Evolutionary conservation across 2,329 filamentous ascomycete genomes (phyloP).

Genomic region (Stachybotrys elegans): DNA sequence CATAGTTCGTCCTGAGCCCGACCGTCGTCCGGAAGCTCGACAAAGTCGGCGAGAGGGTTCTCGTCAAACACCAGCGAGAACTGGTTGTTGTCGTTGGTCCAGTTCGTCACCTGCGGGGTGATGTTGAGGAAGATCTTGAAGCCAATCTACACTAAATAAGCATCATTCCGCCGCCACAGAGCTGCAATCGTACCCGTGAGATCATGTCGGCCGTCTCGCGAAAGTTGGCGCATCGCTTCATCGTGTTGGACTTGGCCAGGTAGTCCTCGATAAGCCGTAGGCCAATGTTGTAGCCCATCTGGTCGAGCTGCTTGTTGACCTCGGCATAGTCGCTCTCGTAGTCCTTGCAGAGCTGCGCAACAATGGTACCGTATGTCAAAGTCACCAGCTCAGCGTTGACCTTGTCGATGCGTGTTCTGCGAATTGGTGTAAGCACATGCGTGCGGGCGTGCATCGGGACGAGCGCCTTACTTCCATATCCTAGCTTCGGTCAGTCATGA

Average conservation of each 20-base stretch:
- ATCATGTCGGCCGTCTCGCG: constrained; percentile 96
- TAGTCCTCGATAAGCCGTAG: constrained; percentile 96
- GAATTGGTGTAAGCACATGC: constrained; percentile 9
- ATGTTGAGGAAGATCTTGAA: constrained; percentile 99
- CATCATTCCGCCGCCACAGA: constrained; percentile 11
- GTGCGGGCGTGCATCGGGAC: background rate
- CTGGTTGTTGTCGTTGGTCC: constrained; percentile 93
- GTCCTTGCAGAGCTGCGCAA: constrained; percentile 93
- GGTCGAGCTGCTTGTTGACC: constrained; percentile 96
- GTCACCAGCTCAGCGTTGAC: constrained; percentile 97
- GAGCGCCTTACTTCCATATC: constrained; percentile 81
- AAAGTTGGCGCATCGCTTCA: constrained; percentile 86
- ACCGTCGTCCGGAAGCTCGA: constrained; percentile 93
- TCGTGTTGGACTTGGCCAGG: constrained; percentile 87
- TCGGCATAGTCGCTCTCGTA: constrained; percentile 91
- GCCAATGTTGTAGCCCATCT: constrained; percentile 99
- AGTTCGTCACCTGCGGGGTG: constrained; percentile 87
- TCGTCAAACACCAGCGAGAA: constrained; percentile 97
- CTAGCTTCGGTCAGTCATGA: constrained; percentile 43
- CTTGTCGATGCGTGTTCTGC: constrained; percentile 89
- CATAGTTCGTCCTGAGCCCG: constrained; percentile 93
- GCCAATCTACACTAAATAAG: constrained; percentile 59
- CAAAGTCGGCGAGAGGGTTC: constrained; percentile 94
- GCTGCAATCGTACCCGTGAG: constrained; percentile 59
- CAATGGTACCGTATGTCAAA: constrained; percentile 95